Percentiles rank a stretch among this genome's conserved stretches.
These are phyloP conservation scores for Immersiporthe knoxdaviesiana DNA, from an alignment of 2,329 filamentous ascomycete genomes.

Conservation along the genomic window DNA sequence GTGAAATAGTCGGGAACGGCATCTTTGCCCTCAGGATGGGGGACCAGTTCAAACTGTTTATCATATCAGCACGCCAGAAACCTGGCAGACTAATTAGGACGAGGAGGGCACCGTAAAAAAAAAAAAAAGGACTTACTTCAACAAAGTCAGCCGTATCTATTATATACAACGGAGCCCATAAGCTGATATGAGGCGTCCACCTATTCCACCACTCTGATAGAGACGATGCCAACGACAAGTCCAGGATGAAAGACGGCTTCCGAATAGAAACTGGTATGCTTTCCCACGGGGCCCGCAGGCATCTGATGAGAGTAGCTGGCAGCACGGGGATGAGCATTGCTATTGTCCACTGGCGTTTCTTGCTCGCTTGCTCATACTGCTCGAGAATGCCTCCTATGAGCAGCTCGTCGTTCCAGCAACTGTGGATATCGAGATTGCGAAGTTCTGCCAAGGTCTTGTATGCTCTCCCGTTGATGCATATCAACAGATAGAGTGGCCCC, in stretches of 20 bases:
- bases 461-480: neutral
- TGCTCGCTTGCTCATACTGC: neutral
- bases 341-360: neutral
- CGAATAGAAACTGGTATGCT: neutral
- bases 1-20: neutral
- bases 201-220: neutral
- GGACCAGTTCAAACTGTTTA: neutral
- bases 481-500: neutral
- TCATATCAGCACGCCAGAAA: neutral
- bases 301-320: neutral
- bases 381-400: neutral
- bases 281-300: neutral
- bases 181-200: neutral
- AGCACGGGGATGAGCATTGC: neutral
- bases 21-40: neutral
- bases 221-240: neutral
- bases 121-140: neutral
- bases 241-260: neutral
- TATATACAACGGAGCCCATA: neutral
- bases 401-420: neutral
- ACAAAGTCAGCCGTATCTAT: neutral
- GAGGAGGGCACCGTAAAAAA: too few relatives aligned
- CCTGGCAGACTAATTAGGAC: too few relatives aligned
- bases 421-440: neutral
- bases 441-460: neutral